Evolutionary conservation across 208 protist species (phyloP).

Genomic region (Tritrichomonas foetus): DNA sequence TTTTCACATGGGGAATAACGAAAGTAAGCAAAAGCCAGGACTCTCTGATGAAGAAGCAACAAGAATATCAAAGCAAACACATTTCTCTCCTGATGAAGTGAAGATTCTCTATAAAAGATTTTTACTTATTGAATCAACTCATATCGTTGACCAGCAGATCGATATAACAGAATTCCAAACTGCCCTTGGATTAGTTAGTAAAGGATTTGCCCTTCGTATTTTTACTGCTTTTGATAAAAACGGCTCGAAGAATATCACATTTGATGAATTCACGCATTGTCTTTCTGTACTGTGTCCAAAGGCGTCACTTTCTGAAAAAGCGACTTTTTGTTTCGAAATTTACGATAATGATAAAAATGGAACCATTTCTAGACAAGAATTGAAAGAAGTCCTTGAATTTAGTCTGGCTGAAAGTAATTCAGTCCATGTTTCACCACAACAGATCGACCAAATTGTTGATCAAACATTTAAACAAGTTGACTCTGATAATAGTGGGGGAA

Average conservation of each 20-base stretch:
- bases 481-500: not conserved
- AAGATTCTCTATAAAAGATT: not conserved
- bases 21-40: too few species aligned
- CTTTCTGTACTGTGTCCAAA: not conserved
- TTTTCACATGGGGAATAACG: too few species aligned
- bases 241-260: not conserved
- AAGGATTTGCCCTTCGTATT: not conserved
- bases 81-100: not conserved
- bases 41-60: not conserved
- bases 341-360: not conserved
- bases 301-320: not conserved
- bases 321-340: not conserved
- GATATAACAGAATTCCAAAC: not conserved
- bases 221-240: constrained; percentile 11
- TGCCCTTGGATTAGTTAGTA: not conserved
- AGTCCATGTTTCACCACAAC: not conserved
- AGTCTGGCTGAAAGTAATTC: not conserved
- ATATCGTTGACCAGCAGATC: not conserved
- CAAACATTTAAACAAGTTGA: not conserved
- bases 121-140: not conserved
- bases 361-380: not conserved
- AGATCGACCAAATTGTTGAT: not conserved
- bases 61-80: not conserved
- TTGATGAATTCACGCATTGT: not conserved
- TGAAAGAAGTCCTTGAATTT: not conserved